These are phyloP conservation scores for Russula abietina DNA, from an alignment of 768 basidiomycete genomes.

Conservation along the genomic window DNA sequence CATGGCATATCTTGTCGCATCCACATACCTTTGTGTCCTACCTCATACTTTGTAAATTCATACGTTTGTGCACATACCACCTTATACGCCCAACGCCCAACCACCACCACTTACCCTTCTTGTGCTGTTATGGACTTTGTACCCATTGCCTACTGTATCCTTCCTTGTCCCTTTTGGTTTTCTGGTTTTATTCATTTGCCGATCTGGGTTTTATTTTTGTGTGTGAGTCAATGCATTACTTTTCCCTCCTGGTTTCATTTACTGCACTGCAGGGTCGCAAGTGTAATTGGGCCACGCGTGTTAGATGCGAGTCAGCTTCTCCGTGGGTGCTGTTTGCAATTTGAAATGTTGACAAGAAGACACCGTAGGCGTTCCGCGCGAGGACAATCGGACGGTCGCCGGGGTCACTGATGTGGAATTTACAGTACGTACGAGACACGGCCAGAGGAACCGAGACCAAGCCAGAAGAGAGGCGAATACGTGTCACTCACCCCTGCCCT, in stretches of 20 bases:
- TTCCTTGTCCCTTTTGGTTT: background rate
- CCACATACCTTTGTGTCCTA: background rate
- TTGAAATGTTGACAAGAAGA: background rate
- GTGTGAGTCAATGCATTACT: background rate
- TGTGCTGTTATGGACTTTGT: slow-evolving; percentile 9
- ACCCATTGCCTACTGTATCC: background rate
- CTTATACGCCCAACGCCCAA: too few species aligned
- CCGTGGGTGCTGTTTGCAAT: background rate
- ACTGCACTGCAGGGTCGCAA: background rate
- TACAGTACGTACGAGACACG: too few species aligned
- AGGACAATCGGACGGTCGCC: background rate
- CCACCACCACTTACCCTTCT: background rate
- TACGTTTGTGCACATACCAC: slow-evolving; percentile 5
- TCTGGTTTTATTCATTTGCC: background rate
- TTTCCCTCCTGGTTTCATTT: background rate
- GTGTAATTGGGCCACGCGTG: background rate
- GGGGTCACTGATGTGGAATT: background rate
- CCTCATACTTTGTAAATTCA: background rate
- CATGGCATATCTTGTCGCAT: background rate
- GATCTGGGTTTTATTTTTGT: slow-evolving; percentile 29
- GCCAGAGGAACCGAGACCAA: background rate
- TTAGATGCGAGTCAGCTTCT: background rate
- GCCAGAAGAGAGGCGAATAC: background rate
- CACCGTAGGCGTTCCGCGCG: background rate
- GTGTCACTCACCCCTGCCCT: background rate